Evolutionary conservation across 176 grass and related monocot genomes (phyloP), one percentile per base, ranked within the genome.

Genomic region (Pharus latifolius): DNA sequence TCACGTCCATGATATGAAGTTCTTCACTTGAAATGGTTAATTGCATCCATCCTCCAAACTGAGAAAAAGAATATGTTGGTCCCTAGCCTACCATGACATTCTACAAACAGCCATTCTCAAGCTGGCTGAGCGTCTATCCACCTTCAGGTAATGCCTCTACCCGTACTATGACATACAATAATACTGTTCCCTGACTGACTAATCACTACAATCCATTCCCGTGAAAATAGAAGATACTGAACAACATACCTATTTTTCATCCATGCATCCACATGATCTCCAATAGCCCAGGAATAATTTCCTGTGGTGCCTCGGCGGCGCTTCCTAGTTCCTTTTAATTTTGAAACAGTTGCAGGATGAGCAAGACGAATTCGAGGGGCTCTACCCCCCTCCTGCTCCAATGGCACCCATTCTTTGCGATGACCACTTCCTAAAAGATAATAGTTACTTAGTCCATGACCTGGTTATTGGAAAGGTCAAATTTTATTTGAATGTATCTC

Each of bases 201-300:
- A 44, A 32, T 19, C n/a, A 59, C 53, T 34, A 13, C 3, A 23
- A 15, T n/a, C 29, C 48, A 46, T 45, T 53, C 24, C 43, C 20
- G 61, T 28, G 37, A 56, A 62, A 73, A 68, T 0, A 45, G 49
- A 65, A 62, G 14, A 59, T 32, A 30, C 20, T 43, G 44, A 76
- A 63, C 45, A 58, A 6, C 86, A 69, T 88, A 95, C 96, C 96
- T 76, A 76, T 99, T 77, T 53, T 76, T 82, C 7, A 88, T 79
- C 76, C 82, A 88, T 51, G 77, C 87, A 82, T 99, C 96, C 34
- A 99, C 87, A 40, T 76, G 85, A 61, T 99, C 96, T 82, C 96
- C 96, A 73, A 82, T 55, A 50, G 77, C 64, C 90, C 90, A 99
- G 56, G 59, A 78, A 78, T 75, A 86, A 64, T 67, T 95, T 48